Evolutionary conservation across 805 yeast genomes (phyloP), one percentile per base, ranked within the genome.

Genomic region (Pichia sporocuriosa): DNA sequence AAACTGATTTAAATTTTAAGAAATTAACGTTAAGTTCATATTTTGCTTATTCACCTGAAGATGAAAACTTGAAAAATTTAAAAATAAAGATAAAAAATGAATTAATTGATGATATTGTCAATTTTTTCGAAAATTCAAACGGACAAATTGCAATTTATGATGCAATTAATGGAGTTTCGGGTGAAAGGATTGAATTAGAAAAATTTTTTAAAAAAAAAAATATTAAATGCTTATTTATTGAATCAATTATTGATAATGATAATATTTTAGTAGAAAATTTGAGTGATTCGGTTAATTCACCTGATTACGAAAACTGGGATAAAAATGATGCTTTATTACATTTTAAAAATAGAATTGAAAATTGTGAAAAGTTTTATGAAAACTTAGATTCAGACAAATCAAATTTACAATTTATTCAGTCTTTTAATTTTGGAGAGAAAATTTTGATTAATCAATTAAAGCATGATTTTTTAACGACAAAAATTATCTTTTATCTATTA

Each of bases 111-210:
- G 97, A 87, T 57, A 79, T 90, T 59, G 57, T 73, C 42, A 65
- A 68, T 20, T 88, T 84, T 54, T 87, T 86, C 61, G 73, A 75
- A 48, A 72, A 73, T 23, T 86, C 81, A 47, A 77, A 77, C 55
- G 97, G 97, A 10, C 98, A 93, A 64, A 86, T 93, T 25, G 98
- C 95, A 5, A 85, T 93, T 19, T 93, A 85, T 62, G 99, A 93
- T 62, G 97, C 97, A 0, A 84, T 93, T 38, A 93, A 93, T 59
- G 95, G 93, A 6, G 66, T 82, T 36, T 76, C 81, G 17, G 69
- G 72, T 38, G 83, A 81, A 50, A 72, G 99, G 51, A 53, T 69
- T 7, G 73, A 72, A 24, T 62, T 90, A 29, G 73, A 73, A 22
- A 69, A 70, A 26, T 62, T 63, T 44, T 78, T 90, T 52, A 64